A percentile compares a stretch with the other conserved stretches of the same genome.
These are phyloP conservation scores for Ephemerocybe angulata DNA, from an alignment of 768 basidiomycete genomes.

Conservation along the genomic window DNA sequence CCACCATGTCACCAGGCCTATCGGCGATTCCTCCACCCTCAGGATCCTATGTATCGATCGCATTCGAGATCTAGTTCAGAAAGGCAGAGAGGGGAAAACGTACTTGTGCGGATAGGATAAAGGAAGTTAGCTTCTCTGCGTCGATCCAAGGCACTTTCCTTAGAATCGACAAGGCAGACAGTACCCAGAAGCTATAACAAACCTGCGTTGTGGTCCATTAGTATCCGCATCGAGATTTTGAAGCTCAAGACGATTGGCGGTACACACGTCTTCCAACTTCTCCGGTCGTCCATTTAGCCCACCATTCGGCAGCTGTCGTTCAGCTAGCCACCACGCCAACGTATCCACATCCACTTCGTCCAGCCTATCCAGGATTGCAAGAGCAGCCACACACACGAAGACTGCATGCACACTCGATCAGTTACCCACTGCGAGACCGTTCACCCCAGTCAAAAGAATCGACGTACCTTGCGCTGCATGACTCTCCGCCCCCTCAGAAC, in stretches of 20 bases:
- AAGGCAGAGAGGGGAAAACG: conserved; percentile 17
- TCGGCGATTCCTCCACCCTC: conserved; percentile 94
- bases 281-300: conserved; percentile 97
- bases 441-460: too few species aligned
- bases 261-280: conserved; percentile 89
- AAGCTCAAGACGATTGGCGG: neutral
- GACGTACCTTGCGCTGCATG: conserved; percentile 85
- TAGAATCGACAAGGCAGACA: conserved; percentile 84
- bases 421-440: neutral
- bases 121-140: conserved; percentile 64
- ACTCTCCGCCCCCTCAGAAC: conserved; percentile 79
- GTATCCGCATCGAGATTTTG: neutral
- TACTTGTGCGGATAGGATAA: conserved; percentile 88
- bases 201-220: conserved; percentile 47
- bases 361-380: conserved; percentile 82
- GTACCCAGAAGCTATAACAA: conserved; percentile 97
- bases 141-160: conserved; percentile 87
- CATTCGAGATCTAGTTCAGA: neutral
- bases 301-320: conserved; percentile 89
- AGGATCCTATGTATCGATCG: conserved; percentile 53
- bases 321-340: conserved; percentile 89
- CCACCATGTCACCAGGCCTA: conserved; percentile 86
- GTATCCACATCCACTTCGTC: conserved; percentile 78
- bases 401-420: conserved; percentile 58
- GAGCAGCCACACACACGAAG: conserved; percentile 82